Evolutionary conservation across 345 rosid species (phyloP), one percentile per base, ranked within the genome.

Genomic region (Camelina neglecta): DNA sequence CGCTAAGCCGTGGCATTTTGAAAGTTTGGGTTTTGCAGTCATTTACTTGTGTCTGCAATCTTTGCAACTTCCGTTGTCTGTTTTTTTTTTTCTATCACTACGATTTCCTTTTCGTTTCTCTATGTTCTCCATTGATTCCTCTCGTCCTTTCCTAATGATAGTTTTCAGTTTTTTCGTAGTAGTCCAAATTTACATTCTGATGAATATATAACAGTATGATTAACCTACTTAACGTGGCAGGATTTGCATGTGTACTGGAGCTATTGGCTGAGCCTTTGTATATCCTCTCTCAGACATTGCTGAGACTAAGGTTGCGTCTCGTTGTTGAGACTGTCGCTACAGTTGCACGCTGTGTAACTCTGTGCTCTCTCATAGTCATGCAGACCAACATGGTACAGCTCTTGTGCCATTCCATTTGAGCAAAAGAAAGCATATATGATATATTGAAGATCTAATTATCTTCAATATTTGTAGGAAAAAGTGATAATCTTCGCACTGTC

Each of bases 191-290:
- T 62, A 38, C 44, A 29, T 41, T 26, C 9, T 73, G 62, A 61
- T 72, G 11, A 1, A 29, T 73, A 18, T 61, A 45, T 66, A 11
- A 13, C 16, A 57, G 44, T 23, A 66, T 12, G 51, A 13, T 42
- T 11, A 60, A 67, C 10, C 47, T 20, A 65, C n/a, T 47, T 62
- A 29, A 41, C 73, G 11, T 82, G 85, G 76, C 86, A 93, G 98
- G 91, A 55, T 76, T 69, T 81, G 98, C 92, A 41, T 96, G 99
- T 79, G 64, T 93, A 50, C 76, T 93, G 86, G 98, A 93, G 88
- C 84, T 96, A 26, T 42, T 93, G 83, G 96, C 96, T 8, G 99
- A 96, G 84, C 99, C 97, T 4, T 64, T 93, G 62, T 91, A 86
- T 80, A 91, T 93, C 70, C 88, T 96, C 49, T 89, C 99, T 73